Conservation (phyloP, 2,329 filamentous ascomycete species). For the Purpureocillium takamizusanense region DNA sequence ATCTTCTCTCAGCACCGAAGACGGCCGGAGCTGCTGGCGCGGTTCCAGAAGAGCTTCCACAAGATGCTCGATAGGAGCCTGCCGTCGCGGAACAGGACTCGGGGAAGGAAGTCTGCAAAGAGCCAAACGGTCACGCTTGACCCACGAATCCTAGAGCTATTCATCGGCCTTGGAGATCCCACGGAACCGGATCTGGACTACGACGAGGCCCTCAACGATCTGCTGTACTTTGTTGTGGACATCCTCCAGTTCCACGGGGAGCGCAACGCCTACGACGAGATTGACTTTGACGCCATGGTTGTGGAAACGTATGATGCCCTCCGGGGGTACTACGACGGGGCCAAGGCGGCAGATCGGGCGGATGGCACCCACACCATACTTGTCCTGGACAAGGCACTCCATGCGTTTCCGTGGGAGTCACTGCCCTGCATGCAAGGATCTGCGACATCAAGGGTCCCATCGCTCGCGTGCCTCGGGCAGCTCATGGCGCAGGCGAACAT, state of each 20-base stretch:
- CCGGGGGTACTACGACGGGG: constrained; percentile 60
- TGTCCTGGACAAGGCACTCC: constrained; percentile 83
- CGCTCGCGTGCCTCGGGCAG: constrained; percentile 70
- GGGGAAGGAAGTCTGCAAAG: constrained; percentile 42
- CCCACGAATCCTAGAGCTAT: constrained; percentile 68
- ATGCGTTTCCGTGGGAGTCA: constrained; percentile 93
- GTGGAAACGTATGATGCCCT: constrained; percentile 82
- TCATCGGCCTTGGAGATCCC: constrained; percentile 74
- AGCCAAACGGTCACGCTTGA: constrained; percentile 39
- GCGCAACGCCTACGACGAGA: constrained; percentile 92
- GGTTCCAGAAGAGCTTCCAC: constrained; percentile 72
- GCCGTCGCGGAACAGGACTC: constrained; percentile 64
- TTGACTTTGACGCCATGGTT: constrained; percentile 89
- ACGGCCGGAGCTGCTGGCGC: constrained; percentile 55
- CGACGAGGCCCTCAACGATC: constrained; percentile 82
- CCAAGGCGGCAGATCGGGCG: constrained; percentile 29
- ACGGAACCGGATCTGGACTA: constrained; percentile 60
- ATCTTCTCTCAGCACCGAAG: constrained; percentile 73
- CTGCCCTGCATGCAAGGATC: constrained; percentile 72
- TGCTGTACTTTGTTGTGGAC: constrained; percentile 93
- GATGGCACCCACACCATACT: constrained; percentile 66
- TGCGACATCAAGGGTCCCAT: constrained; percentile 81
- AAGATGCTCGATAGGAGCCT: constrained; percentile 74
- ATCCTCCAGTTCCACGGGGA: constrained; percentile 96
- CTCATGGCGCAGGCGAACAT: constrained; percentile 50